Base-by-base conservation (phyloP, 306 rosid species). In the Echinosophora koreensis region DNA sequence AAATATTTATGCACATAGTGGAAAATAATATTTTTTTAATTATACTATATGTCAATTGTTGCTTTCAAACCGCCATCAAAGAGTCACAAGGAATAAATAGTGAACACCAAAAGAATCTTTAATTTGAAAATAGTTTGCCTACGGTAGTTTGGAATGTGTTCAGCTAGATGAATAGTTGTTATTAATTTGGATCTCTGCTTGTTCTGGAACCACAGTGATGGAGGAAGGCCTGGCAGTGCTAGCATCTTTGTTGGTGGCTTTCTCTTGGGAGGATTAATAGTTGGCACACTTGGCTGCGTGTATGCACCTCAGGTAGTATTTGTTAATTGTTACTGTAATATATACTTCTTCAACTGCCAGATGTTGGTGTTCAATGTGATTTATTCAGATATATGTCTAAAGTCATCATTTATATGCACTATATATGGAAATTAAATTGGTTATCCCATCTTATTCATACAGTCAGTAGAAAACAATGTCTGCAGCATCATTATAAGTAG, bases 251-350 rank as follows among this genome's bases (percentile, higher is more conserved):
- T 92, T 42, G 95, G 97, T 64, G 99, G 99, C 74, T 95, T 95
- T 82, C 80, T 95, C 77, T 81, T 95, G 89, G 99, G 97, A 78
- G 99, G 97, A 82, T 85, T 95, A 73, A 81, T 90, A 56, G 96
- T 90, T 80, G 99, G 99, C 77, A 84, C 99, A 13, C 89, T 95
- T 60, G 96, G 93, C 52, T 88, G 94, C 49, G 99, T 92, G n/a
- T 95, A 89, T 85, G 99, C 97, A 65, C 99, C 97, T 77, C 96
- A 95, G 99, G 99, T 95, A 51, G 68, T 60, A 34, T 34, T 78
- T 73, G 12, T 77, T 60, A 34, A 27, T 78, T 73, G 12, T 77
- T 76, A 30, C 32, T 65, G 12, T 15, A 5, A 30, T 41, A n/a
- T 41, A n/a, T 76, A 73, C 71, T 61, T 61, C 50, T 81, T 9